A percentile compares a stretch with the other conserved stretches of the same genome.
These are phyloP conservation scores for Westerdykella aurantiaca DNA, from an alignment of 2,329 filamentous ascomycete genomes.

Conservation along the genomic window DNA sequence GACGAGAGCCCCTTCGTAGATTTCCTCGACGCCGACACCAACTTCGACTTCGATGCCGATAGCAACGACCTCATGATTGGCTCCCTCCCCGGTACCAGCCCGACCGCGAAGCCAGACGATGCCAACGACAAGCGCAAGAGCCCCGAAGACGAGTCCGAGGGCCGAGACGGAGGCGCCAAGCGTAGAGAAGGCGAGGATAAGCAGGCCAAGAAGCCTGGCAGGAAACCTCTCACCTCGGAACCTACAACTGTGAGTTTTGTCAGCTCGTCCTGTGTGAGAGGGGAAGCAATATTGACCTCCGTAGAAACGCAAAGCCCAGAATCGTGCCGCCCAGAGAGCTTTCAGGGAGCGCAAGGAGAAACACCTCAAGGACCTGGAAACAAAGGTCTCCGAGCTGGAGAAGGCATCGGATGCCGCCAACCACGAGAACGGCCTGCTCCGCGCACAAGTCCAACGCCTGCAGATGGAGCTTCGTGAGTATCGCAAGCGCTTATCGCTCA, in stretches of 20 bases:
- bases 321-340: constrained; percentile 56
- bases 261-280: background rate
- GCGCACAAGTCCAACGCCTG: constrained; percentile 82
- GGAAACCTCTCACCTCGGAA: constrained; percentile 92
- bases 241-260: constrained; percentile 76
- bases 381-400: constrained; percentile 60
- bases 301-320: constrained; percentile 85
- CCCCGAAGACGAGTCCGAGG: constrained; percentile 57
- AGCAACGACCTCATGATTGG: constrained; percentile 63
- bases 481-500: constrained; percentile 72
- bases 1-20: constrained; percentile 80
- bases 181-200: constrained; percentile 79
- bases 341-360: constrained; percentile 61
- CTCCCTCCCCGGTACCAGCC: constrained; percentile 58
- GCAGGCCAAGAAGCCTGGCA: constrained; percentile 86
- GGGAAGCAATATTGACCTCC: constrained; percentile 15
- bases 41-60: constrained; percentile 68
- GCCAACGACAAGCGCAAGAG: constrained; percentile 60
- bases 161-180: constrained; percentile 65
- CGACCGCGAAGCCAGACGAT: constrained; percentile 45
- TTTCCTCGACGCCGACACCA: constrained; percentile 69
- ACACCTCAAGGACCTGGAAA: constrained; percentile 64
- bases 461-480: constrained; percentile 83
- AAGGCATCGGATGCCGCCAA: constrained; percentile 77
- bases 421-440: constrained; percentile 77